These are phyloP conservation scores for Leishmania aethiopica DNA, from an alignment of 208 protist species.

Conservation along the genomic window DNA sequence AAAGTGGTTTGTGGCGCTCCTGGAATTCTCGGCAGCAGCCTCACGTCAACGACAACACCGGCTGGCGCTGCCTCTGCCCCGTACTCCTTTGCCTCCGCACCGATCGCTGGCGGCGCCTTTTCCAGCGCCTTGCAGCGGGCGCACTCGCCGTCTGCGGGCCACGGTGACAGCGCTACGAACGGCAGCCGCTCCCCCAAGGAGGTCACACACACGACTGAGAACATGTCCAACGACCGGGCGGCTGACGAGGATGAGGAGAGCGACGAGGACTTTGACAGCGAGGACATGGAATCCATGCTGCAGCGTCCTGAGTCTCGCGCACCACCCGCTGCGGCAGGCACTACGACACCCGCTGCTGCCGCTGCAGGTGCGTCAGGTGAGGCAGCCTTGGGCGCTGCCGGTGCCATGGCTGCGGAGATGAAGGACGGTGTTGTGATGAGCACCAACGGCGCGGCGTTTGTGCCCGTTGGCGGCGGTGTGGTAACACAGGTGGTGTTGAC, in stretches of 20 bases:
- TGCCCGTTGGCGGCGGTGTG: conserved; percentile 20
- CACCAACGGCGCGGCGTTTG: conserved; percentile 15
- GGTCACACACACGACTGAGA: conserved; percentile 32
- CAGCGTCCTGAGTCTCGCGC: conserved; percentile 14
- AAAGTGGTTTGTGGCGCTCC: neutral
- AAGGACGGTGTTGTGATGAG: neutral
- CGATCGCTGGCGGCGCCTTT: neutral
- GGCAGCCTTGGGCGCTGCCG: neutral
- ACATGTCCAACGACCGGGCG: conserved; percentile 15
- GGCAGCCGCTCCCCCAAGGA: conserved; percentile 19
- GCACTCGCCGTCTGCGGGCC: conserved; percentile 7
- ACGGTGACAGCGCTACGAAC: conserved; percentile 15
- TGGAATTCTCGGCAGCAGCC: neutral
- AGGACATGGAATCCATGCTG: conserved; percentile 54
- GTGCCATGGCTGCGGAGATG: neutral
- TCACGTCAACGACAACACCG: neutral
- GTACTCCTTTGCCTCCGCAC: neutral
- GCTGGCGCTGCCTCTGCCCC: neutral
- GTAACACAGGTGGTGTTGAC: conserved; percentile 25
- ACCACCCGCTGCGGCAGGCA: neutral
- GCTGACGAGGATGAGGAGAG: conserved; percentile 38
- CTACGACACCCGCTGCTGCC: conserved; percentile 1
- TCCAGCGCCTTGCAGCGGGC: neutral
- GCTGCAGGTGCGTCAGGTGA: neutral
- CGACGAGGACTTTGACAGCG: conserved; percentile 54